Conservation (phyloP, 2,329 filamentous ascomycete genomes). For the Talaromyces atroroseus region DNA sequence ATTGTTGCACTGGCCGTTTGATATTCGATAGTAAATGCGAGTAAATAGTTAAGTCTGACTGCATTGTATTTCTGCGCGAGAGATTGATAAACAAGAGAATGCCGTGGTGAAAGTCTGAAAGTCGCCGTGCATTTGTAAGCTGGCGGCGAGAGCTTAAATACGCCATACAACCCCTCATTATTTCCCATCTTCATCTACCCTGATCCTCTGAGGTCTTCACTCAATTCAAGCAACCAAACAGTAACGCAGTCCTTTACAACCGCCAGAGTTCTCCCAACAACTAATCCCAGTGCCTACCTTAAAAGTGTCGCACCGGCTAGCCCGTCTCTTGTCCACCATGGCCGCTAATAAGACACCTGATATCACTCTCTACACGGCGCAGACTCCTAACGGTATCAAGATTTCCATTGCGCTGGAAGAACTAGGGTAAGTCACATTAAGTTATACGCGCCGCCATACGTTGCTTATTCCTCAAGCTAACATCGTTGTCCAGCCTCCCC, state of each 20-base stretch:
- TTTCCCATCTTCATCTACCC: background rate
- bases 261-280: background rate
- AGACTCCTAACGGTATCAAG: conserved; percentile 88
- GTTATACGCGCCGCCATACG: background rate
- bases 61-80: too few relatives aligned
- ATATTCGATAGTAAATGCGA: too few relatives aligned
- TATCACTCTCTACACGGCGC: conserved; percentile 74
- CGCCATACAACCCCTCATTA: background rate
- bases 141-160: background rate
- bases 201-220: too few relatives aligned
- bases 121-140: background rate
- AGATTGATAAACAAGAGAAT: too few relatives aligned
- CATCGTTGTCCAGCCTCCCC: conserved; percentile 46
- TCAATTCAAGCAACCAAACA: background rate
- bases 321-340: conserved; percentile 21
- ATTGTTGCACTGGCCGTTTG: too few relatives aligned
- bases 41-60: too few relatives aligned
- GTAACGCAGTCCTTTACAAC: background rate
- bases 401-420: conserved; percentile 82
- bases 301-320: conserved; percentile 6
- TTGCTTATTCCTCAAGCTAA: conserved; percentile 15
- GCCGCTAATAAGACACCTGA: conserved; percentile 41
- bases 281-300: background rate
- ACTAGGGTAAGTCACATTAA: conserved; percentile 49
- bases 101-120: too few relatives aligned